Percentiles rank a stretch among this genome's conserved stretches.
phyloP scores from a whole-genome alignment of 2,329 filamentous ascomycete species.

The Podosphaera xanthii region DNA sequence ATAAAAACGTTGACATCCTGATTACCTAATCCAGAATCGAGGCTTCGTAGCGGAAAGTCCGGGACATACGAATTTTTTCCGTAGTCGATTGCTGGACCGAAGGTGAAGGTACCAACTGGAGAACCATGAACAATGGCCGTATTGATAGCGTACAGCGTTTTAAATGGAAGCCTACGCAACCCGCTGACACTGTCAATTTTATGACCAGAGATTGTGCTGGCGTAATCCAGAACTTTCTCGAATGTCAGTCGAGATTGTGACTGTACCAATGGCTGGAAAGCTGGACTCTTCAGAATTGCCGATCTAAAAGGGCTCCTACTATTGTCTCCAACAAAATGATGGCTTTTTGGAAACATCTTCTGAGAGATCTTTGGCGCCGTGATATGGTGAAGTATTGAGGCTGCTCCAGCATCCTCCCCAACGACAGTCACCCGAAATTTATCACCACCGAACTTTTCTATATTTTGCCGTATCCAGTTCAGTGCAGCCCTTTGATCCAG shows the following conservation, averaged over 20 bases:
- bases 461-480: conserved; percentile 31
- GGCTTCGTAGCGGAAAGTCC: neutral
- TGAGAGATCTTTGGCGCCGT: conserved; percentile 18
- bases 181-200: neutral
- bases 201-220: conserved; percentile 7
- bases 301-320: conserved; percentile 20
- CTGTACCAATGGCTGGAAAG: conserved; percentile 1
- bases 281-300: conserved; percentile 15
- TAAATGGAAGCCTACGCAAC: neutral
- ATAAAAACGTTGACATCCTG: neutral
- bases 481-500: conserved; percentile 31
- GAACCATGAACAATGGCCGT: neutral
- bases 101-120: neutral
- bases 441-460: conserved; percentile 30
- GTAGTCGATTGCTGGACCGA: neutral
- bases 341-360: neutral
- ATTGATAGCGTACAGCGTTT: neutral
- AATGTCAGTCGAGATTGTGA: neutral
- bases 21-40: neutral
- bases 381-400: conserved; percentile 30
- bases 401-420: conserved; percentile 27
- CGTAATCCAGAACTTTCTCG: neutral
- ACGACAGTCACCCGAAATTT: conserved; percentile 24
- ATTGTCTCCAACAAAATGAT: neutral
- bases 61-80: neutral